Base-by-base conservation (phyloP, 495 filamentous ascomycete species). In the Podospora pseudocomata region DNA sequence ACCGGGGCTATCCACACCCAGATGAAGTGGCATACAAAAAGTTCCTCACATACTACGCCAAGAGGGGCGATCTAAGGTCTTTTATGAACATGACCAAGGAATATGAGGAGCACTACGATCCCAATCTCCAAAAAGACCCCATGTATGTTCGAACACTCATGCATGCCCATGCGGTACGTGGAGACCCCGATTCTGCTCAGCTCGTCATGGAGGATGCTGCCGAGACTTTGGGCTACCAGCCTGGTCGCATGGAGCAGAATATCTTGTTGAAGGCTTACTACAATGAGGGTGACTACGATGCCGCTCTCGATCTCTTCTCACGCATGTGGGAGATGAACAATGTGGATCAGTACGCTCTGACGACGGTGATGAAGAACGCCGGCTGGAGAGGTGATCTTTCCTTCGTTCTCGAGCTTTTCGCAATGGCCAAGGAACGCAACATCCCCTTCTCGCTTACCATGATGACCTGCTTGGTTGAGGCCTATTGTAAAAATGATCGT, bases 311-410 rank as follows among this genome's bases (percentile, higher is more conserved):
- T 3, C 82, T 81, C 28, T 91, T 94, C 67, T 78, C 87, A 19
- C 72, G 82, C 15, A 78, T 95, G 72, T 74, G 86, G 18, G 69
- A 78, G 9, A 74, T 75, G 5, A 68, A 82, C 15, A 64, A 79
- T 30, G 88, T 88, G 0, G 85, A 90, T 74, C 66, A 75, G 1
- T 84, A 86, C 71, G 91, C 89, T 4, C 92, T 90, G 68, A 88
- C 83, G 20, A 88, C 86, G 1, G 69, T 97, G 65, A 90, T 97
- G 85, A 83, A 83, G 19, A 80, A 95, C 74, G 87, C 86, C 63
- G 89, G 87, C 15, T 80, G 80, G n/a, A 84, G 87, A 68, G 92
- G 95, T 3, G 95, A 97, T 76, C 75, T 92, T 27, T 86, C 90
- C 20, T 85, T 84, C 68, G 83, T 88, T 9, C 78, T 89, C 34